Evolutionary conservation across 495 filamentous ascomycete species (phyloP).

Genomic region (Bacidia rubella): DNA sequence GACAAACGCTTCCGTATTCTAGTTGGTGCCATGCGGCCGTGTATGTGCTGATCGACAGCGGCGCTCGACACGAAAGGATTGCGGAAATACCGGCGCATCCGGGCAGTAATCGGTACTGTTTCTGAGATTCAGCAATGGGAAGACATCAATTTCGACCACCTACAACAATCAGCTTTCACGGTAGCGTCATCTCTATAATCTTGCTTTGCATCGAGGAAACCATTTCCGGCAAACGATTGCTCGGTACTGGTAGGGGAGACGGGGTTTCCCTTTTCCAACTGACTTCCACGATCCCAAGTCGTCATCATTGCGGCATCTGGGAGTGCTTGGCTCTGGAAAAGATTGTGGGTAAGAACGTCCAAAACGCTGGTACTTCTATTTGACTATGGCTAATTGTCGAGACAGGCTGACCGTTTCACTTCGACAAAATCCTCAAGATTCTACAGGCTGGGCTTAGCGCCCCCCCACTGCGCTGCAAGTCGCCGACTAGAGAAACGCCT

Average conservation of each 20-base stretch:
- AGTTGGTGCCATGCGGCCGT: background rate
- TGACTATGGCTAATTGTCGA: too few relatives aligned
- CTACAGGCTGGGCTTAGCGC: too few relatives aligned
- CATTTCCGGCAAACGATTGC: background rate
- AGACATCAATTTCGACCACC: background rate
- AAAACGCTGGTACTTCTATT: too few relatives aligned
- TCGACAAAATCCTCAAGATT: too few relatives aligned
- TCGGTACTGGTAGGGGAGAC: background rate
- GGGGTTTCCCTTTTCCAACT: background rate
- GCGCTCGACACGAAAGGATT: background rate
- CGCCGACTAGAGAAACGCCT: background rate
- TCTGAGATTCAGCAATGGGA: background rate
- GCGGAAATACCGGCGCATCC: background rate
- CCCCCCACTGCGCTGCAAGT: too few relatives aligned
- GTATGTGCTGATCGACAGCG: background rate
- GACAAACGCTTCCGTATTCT: slow-evolving; percentile 11
- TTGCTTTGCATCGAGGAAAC: background rate
- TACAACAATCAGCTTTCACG: too few relatives aligned
- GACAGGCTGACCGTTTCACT: too few relatives aligned
- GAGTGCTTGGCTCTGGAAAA: background rate
- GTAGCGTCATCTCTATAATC: too few relatives aligned
- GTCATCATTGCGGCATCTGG: background rate
- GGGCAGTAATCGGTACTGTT: background rate
- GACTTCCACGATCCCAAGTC: background rate
- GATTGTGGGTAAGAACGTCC: too few relatives aligned